Conservation (phyloP, 768 basidiomycete genomes). For the Dictyophora rubrovolvata region DNA sequence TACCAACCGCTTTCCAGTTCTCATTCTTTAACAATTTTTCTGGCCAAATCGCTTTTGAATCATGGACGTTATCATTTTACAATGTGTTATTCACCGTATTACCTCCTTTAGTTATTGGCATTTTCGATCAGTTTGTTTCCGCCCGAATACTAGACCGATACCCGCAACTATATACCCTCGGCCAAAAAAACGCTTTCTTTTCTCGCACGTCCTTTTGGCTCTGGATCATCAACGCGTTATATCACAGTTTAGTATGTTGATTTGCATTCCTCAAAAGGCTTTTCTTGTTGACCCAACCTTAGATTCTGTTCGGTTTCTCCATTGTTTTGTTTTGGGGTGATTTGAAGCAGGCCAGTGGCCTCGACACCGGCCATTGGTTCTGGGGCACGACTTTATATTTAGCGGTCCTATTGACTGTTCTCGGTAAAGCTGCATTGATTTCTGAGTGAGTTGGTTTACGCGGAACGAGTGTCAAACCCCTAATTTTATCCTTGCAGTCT, state of each 20-base stretch:
- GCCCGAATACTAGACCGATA: conserved; percentile 95
- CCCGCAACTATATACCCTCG: conserved; percentile 90
- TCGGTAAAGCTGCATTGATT: conserved; percentile 93
- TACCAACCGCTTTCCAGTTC: conserved; percentile 44
- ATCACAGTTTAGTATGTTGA: conserved; percentile 70
- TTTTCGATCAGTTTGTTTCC: conserved; percentile 98
- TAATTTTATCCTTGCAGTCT: conserved; percentile 39
- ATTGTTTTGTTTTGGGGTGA: conserved; percentile 90
- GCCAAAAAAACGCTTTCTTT: conserved; percentile 92
- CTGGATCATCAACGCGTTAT: conserved; percentile 82
- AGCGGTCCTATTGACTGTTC: conserved; percentile 83
- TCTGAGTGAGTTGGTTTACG: conserved; percentile 69
- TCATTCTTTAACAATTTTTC: conserved; percentile 99
- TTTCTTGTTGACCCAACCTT: not conserved
- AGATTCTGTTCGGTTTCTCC: conserved; percentile 86
- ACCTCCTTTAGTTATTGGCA: conserved; percentile 92
- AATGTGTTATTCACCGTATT: conserved; percentile 94
- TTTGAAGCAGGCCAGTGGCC: conserved; percentile 67
- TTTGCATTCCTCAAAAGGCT: conserved; percentile 1
- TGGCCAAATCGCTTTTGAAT: conserved; percentile 96
- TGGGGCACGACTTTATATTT: conserved; percentile 98
- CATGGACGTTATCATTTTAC: conserved; percentile 96
- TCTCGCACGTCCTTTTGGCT: conserved; percentile 86
- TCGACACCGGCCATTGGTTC: conserved; percentile 92
- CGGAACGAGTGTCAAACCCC: not conserved